Base-by-base conservation (phyloP, 139 green algal genomes). In the Spirogloea muscicola region DNA sequence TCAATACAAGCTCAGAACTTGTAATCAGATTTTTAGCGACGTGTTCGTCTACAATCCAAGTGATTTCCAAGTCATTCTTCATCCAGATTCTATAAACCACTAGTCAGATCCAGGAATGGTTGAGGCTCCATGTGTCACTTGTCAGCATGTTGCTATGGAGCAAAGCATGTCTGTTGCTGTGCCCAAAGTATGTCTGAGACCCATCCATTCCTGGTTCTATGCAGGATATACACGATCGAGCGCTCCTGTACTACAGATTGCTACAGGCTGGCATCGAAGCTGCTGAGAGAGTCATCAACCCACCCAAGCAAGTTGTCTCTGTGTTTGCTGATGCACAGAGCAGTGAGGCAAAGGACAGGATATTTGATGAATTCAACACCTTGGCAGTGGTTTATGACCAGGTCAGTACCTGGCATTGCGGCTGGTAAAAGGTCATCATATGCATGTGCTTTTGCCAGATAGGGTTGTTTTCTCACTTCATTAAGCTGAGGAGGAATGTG, bases 281-380 rank as follows among this genome's bases (percentile, higher is more conserved):
- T 0, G 82, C 81, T 25, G 16, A 37, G 51, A 10, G 21, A 4
- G 77, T 81, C 37, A 81, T 84, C 68, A 65, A 65, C 52, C 46
- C 49, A 9, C 31, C 62, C 21, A 86, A 81, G 52, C 66, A 72
- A 3, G 38, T 58, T 10, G 68, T 86, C 31, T 48, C 40, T 16
- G 49, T 62, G 3, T 92, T 93, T 69, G 76, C 72, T 0, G 87
- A 91, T 43, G 61, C 76, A n/a, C 77, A 85, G 40, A 85, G 75
- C 27, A 68, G 82, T 0, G 91, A 95, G 68, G 76, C 86, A 31
- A 74, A 81, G 38, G 82, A 87, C 29, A 37, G 31, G 5, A 87
- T 98, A 39, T 98, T 98, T 66, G 83, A 92, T 9, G 91, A 97
- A 83, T 93, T 96, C 76, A 97, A 97, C 84, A 86, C 83, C 0